phyloP scores from a whole-genome alignment of 1,284 basidiomycete species.

The Cystobasidium sp. region DNA sequence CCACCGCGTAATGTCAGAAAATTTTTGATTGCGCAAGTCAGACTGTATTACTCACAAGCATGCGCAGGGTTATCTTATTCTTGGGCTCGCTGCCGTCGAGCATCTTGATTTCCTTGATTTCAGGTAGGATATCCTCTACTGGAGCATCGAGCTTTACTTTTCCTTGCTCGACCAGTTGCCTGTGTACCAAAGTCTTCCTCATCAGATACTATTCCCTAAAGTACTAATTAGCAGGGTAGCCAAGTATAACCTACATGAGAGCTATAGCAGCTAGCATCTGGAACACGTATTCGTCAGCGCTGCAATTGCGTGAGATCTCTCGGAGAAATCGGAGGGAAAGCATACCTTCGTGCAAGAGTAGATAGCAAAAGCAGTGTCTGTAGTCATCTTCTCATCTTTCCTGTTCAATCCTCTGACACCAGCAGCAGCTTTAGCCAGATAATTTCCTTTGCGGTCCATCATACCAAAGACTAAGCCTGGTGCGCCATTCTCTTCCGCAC shows the following conservation, averaged over 20 bases:
- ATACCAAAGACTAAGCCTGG: constrained; percentile 51
- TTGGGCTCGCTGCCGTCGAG: constrained; percentile 47
- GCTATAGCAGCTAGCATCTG: constrained; percentile 52
- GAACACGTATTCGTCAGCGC: not conserved
- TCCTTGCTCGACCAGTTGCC: constrained; percentile 53
- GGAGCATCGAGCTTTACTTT: constrained; percentile 51
- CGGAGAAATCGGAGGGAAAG: not conserved
- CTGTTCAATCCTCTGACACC: constrained; percentile 50
- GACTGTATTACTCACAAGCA: constrained; percentile 23
- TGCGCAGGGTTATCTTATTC: constrained; percentile 47
- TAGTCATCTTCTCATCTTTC: constrained; percentile 47
- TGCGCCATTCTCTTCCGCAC: constrained; percentile 27
- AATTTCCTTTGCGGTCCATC: constrained; percentile 50
- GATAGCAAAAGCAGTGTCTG: constrained; percentile 50
- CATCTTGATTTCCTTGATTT: constrained; percentile 47
- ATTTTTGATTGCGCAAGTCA: not conserved
- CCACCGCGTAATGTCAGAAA: too few species aligned
- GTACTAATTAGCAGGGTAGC: not conserved
- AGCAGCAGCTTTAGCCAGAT: constrained; percentile 49
- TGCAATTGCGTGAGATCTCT: not conserved
- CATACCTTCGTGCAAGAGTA: constrained; percentile 53
- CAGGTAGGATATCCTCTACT: constrained; percentile 49
- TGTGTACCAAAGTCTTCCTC: not conserved
- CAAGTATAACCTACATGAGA: constrained; percentile 41
- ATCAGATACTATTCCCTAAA: not conserved